Evolutionary conservation across 192 early-diverging fungal genomes (phyloP).

Genomic region (Diversispora eburnea): DNA sequence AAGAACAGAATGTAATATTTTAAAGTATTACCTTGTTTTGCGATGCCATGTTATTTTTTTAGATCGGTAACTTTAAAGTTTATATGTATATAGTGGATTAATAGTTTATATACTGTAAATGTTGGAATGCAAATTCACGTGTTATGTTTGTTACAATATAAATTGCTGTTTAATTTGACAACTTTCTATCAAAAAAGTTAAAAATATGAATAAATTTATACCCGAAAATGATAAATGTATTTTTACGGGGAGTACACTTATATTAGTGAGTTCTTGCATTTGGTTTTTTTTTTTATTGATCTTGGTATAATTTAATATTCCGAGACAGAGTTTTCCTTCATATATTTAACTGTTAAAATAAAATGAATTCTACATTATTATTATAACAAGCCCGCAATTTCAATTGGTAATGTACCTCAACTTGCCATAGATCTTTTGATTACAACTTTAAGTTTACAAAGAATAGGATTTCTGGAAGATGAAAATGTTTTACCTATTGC

Average conservation of each 20-base stretch:
- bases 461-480: constrained; percentile 62
- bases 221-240: not conserved
- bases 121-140: too few relatives aligned
- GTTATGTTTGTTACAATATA: too few relatives aligned
- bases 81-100: too few relatives aligned
- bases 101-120: too few relatives aligned
- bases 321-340: not conserved
- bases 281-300: not conserved
- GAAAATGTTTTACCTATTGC: constrained; percentile 56
- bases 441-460: constrained; percentile 54
- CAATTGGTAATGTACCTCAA: constrained; percentile 80
- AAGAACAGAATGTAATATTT: too few relatives aligned
- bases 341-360: not conserved
- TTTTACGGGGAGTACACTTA: not conserved
- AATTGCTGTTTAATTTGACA: too few relatives aligned
- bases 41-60: too few relatives aligned
- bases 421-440: constrained; percentile 64
- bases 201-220: not conserved
- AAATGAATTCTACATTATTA: too few relatives aligned
- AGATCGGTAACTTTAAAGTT: too few relatives aligned
- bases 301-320: not conserved
- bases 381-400: constrained; percentile 54
- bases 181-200: not conserved
- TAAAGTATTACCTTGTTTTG: too few relatives aligned
- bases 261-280: not conserved